Conservation (phyloP, 1,284 basidiomycete genomes). For the Pulveroboletus sp. region DNA sequence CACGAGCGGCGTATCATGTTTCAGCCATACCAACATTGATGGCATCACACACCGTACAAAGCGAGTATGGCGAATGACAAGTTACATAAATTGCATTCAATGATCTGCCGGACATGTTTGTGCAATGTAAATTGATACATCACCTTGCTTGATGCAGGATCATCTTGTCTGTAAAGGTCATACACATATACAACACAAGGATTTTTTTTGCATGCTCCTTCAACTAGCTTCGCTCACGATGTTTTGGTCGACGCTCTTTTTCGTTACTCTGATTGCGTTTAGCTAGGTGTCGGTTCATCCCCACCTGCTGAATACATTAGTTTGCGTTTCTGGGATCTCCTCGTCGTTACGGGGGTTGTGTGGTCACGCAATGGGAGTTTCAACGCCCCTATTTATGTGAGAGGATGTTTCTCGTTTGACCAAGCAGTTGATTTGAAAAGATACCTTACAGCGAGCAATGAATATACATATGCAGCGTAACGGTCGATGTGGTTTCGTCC, state of each 20-base stretch:
- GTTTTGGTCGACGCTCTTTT: no score
- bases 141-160: neutral
- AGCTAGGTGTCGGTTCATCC: no score
- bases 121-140: neutral
- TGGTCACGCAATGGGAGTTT: no score
- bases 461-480: no score
- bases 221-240: no score
- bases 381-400: no score
- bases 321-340: no score
- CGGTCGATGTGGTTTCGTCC: neutral
- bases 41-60: neutral
- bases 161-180: neutral
- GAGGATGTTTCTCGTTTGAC: slow-evolving; percentile 4
- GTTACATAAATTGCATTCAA: neutral
- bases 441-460: no score
- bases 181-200: neutral
- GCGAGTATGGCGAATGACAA: neutral
- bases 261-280: no score
- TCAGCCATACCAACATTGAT: neutral
- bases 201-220: neutral
- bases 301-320: no score
- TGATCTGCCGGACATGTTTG: neutral
- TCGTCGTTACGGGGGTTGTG: no score
- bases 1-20: neutral
- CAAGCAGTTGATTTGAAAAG: slow-evolving; percentile 15